Evolutionary conservation across 371 early-diverging fungal genomes (phyloP).

Genomic region (Circinella umbellata): DNA sequence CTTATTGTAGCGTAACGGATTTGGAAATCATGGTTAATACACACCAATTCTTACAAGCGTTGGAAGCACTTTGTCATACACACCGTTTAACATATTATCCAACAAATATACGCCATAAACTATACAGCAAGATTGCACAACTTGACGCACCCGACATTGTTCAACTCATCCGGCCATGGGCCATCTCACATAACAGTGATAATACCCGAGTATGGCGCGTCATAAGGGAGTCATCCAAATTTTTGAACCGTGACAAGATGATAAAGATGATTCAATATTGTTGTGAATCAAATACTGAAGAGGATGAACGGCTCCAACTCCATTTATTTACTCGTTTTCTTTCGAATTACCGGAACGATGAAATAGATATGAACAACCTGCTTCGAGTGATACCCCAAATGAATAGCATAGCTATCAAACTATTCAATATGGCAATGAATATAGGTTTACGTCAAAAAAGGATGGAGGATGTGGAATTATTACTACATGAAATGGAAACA

Average conservation of each 20-base stretch:
- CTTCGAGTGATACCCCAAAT: not conserved
- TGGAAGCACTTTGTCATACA: not conserved
- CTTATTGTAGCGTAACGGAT: not conserved
- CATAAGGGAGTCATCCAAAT: not conserved
- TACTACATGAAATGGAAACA: slow-evolving; percentile 30
- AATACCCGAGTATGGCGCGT: slow-evolving; percentile 6
- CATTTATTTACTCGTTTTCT: slow-evolving; percentile 7
- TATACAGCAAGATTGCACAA: not conserved
- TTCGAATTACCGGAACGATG: not conserved
- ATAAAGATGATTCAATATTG: not conserved
- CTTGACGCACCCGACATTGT: slow-evolving; percentile 1
- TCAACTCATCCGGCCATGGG: slow-evolving; percentile 1
- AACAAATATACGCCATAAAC: not conserved
- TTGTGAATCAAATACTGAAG: not conserved
- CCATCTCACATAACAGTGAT: not conserved
- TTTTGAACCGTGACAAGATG: not conserved
- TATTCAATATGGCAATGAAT: slow-evolving; percentile 35
- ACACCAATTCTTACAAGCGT: not conserved
- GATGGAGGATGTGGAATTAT: slow-evolving; percentile 26
- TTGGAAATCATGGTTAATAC: not conserved
- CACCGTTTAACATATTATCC: not conserved
- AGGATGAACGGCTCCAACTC: slow-evolving; percentile 7
- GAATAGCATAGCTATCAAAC: not conserved
- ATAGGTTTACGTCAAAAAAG: slow-evolving; percentile 19
- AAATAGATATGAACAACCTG: not conserved